Percentiles rank a stretch among this genome's conserved stretches.
Evolutionary conservation across 257 asterid genomes (phyloP).

Genomic region (Gynochthodes officinalis): DNA sequence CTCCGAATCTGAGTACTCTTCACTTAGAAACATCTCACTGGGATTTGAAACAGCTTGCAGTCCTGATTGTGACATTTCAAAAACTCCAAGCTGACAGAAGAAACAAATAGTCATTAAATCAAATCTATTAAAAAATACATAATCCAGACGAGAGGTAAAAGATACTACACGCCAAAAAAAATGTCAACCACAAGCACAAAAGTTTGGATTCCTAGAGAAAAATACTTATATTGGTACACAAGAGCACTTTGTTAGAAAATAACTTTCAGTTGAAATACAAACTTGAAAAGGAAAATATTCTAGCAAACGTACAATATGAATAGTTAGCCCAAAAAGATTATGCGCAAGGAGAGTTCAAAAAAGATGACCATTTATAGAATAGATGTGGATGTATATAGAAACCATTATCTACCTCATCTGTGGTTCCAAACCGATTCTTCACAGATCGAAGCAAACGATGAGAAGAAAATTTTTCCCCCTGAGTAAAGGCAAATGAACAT

Average conservation of each 20-base stretch:
- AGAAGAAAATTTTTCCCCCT: slow-evolving; percentile 89
- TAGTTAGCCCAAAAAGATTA: neutral
- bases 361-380: neutral
- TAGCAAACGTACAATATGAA: neutral
- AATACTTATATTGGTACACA: neutral
- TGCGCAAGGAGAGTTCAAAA: neutral
- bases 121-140: neutral
- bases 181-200: neutral
- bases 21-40: slow-evolving; percentile 79
- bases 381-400: neutral
- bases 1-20: slow-evolving; percentile 74
- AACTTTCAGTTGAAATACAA: neutral
- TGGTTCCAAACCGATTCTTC: slow-evolving; percentile 94
- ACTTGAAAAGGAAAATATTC: neutral
- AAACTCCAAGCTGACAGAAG: slow-evolving; percentile 82
- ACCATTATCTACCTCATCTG: slow-evolving; percentile 74
- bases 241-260: neutral
- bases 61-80: slow-evolving; percentile 75
- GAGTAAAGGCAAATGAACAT: slow-evolving; percentile 19
- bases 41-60: slow-evolving; percentile 78
- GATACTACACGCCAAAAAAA: neutral
- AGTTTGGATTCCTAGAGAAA: neutral
- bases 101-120: slow-evolving; percentile 3
- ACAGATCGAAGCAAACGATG: slow-evolving; percentile 87
- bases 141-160: neutral